Evolutionary conservation across 768 basidiomycete genomes (phyloP).

Genomic region (Kwoniella pini): DNA sequence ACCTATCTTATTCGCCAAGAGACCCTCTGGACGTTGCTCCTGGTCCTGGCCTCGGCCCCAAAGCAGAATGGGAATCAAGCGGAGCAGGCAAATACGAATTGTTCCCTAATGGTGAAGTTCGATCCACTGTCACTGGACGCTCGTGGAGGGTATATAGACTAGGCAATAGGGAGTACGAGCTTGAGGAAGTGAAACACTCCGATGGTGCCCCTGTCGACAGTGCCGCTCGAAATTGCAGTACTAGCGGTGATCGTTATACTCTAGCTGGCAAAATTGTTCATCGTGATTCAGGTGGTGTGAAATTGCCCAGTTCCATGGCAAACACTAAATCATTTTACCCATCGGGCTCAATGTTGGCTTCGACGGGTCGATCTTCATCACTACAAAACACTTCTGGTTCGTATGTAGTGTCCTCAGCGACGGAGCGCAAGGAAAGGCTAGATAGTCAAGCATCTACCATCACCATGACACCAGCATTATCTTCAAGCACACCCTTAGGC

Average conservation of each 20-base stretch:
- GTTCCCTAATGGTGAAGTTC: conserved; percentile 43
- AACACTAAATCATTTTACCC: not conserved
- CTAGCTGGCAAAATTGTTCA: conserved; percentile 45
- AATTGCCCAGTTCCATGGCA: conserved; percentile 17
- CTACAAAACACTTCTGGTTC: not conserved
- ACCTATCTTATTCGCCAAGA: conserved; percentile 1
- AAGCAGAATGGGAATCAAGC: conserved; percentile 48
- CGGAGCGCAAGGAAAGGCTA: conserved; percentile 15
- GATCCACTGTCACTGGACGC: conserved; percentile 33
- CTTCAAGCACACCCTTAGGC: conserved; percentile 19
- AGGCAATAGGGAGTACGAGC: conserved; percentile 44
- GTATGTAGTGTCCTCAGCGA: not conserved
- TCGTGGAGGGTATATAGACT: conserved; percentile 38
- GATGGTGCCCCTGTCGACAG: not conserved
- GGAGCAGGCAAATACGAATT: conserved; percentile 51
- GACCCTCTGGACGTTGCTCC: conserved; percentile 25
- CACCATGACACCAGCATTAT: conserved; percentile 19
- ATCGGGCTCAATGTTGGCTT: not conserved
- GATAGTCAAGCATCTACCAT: conserved; percentile 27
- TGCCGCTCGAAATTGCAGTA: too few relatives aligned
- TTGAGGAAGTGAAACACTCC: conserved; percentile 26
- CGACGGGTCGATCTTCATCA: not conserved
- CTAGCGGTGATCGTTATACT: conserved; percentile 21
- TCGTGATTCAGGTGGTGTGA: conserved; percentile 48
- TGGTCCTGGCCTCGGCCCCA: conserved; percentile 9